Evolutionary conservation across 23 red algal species (phyloP), one percentile per base, ranked within the genome.

Genomic region (Chondrus crispus): DNA sequence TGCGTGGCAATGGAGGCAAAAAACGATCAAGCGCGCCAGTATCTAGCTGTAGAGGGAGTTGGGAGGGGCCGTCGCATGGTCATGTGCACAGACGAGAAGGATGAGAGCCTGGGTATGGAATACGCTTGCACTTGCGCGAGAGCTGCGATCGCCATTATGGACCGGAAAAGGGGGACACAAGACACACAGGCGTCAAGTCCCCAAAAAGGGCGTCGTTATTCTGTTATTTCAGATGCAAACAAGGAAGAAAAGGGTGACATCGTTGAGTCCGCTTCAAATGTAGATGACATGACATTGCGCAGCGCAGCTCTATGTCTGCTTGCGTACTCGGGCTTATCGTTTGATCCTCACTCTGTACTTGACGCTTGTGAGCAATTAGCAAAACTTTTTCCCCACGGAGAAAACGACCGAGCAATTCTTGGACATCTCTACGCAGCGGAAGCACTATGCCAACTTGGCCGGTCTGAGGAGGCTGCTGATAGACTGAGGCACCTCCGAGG

Each of bases 391-490:
- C 89, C 77, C 3, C 72, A 82, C 36, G 29, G 42, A n/a, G 76
- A 84, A 33, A 84, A 84, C 54, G 89, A 92, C 41, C 75, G 66
- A 74, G 49, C 43, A 3, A 5, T 84, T 9, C 89, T 92, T 30
- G 76, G 77, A 68, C 89, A 68, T 16, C 62, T 92, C 20, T 92
- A 92, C 62, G 89, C 77, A 26, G 89, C 89, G 41, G 89, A 92
- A 74, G 89, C 89, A 18, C 74, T 48, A 12, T 92, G 89, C 41
- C 52, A 78, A 46, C 68, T 92, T 48, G 44, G 76, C 19, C 76
- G 89, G 18, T 58, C 89, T 4, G 62, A 63, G 4, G 89, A 92
- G 19, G 89, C 89, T 26, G 76, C 64, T 11, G 42, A 92, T 16
- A 75, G 76, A 12, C 58, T 92, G 26, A 22, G 28, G 37, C 89